Evolutionary conservation across 1,284 basidiomycete genomes (phyloP).

Genomic region (Xanthoconium separans): DNA sequence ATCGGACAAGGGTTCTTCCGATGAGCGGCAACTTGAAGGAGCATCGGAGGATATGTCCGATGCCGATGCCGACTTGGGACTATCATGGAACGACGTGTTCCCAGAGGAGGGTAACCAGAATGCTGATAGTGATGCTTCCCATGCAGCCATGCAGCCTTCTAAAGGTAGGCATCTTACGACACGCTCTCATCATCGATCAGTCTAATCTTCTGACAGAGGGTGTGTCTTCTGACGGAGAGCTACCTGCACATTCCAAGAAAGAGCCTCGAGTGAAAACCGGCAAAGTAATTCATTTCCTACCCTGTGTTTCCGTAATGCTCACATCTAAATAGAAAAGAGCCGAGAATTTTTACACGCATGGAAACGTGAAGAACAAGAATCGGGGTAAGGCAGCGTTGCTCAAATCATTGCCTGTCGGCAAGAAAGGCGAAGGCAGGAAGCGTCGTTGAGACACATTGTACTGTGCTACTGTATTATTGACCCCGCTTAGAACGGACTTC

Average conservation of each 20-base stretch:
- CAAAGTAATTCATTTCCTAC: conserved; percentile 52
- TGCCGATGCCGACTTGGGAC: conserved; percentile 42
- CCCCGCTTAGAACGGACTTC: neutral
- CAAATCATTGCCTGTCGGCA: conserved; percentile 50
- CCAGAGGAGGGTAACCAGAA: conserved; percentile 33
- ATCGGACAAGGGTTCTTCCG: conserved; percentile 30
- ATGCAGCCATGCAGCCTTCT: conserved; percentile 27
- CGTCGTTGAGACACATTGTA: conserved; percentile 27
- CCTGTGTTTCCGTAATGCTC: conserved; percentile 3
- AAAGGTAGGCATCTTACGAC: conserved; percentile 17
- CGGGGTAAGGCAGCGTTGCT: conserved; percentile 59
- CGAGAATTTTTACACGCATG: conserved; percentile 85
- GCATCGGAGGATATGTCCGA: conserved; percentile 33
- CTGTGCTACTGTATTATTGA: conserved; percentile 12
- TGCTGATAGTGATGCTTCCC: conserved; percentile 28
- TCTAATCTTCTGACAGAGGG: conserved; percentile 19
- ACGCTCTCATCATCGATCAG: neutral
- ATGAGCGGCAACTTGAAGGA: conserved; percentile 31
- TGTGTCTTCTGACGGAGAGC: conserved; percentile 36
- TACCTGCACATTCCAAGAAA: conserved; percentile 45
- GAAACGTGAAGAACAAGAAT: conserved; percentile 91
- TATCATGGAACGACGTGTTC: conserved; percentile 73
- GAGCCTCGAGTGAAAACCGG: conserved; percentile 85
- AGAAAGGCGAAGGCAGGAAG: conserved; percentile 43
- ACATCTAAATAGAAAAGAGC: conserved; percentile 68